Evolutionary conservation across 176 grass and related monocot species (phyloP).

Genomic region (Aegilops sharonensis): DNA sequence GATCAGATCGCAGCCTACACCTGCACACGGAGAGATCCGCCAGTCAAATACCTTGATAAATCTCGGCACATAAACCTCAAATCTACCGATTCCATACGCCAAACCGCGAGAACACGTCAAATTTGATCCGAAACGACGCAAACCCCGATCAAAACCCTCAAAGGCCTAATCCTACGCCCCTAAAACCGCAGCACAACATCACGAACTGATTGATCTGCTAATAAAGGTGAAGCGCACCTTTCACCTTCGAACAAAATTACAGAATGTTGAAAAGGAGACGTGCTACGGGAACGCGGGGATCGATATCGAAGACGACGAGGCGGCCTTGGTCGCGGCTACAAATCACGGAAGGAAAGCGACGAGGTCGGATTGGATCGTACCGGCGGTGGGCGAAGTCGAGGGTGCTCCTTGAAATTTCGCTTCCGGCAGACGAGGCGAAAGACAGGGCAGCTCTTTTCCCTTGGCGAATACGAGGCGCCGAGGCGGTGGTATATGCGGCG

Average conservation of each 20-base stretch:
- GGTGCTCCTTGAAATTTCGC: neutral
- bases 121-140: neutral
- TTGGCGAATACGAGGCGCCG: neutral
- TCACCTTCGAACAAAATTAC: neutral
- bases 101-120: neutral
- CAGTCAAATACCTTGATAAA: neutral
- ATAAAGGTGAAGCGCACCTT: neutral
- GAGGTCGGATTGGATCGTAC: conserved; percentile 6
- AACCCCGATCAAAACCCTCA: neutral
- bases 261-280: neutral
- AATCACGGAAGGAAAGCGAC: no score
- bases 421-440: neutral
- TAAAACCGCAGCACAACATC: neutral
- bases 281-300: neutral
- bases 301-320: neutral
- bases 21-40: conserved; percentile 29
- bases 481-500: conserved; percentile 14
- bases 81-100: neutral
- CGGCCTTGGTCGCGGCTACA: neutral
- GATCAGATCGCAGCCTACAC: conserved; percentile 3
- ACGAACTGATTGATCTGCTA: neutral
- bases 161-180: neutral
- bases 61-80: neutral
- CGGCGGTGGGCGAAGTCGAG: neutral
- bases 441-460: neutral